Base-by-base conservation (phyloP, 2,329 filamentous ascomycete genomes). In the Trichoderma arundinaceum region DNA sequence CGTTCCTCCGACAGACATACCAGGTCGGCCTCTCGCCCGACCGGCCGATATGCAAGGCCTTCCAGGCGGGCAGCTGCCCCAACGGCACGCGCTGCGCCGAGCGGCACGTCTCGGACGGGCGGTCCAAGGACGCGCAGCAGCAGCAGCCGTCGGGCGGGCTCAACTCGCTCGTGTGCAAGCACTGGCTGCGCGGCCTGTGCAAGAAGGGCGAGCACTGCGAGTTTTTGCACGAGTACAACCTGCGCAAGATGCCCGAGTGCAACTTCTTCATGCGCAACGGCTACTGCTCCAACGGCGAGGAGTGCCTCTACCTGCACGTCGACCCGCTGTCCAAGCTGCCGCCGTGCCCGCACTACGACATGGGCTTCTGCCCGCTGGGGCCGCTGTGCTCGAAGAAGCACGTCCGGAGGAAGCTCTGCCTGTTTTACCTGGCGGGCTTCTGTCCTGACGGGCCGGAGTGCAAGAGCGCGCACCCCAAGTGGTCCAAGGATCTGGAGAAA, bases 181-280 rank as follows among this genome's bases (percentile, higher is more conserved):
- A 98, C 84, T 98, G 95, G 89, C 88, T 98, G 74, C 92, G 96
- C 70, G 94, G 94, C 0, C 87, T 99, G 19, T 99, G 95, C 84
- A 99, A 99, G 77, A 98, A 98, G 80, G 95, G 94, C 73, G 90
- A 97, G 75, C 88, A 89, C 71, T 99, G 95, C 88, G 95, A 99
- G 82, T 99, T 98, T 74, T 84, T 98, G 56, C 95, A 99, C 84
- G 95, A 98, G 80, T 99, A 97, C 83, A 98, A 99, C 80, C 86
- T 99, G 71, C 89, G 95, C 69, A 94, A 95, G 78, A 98, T 98
- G 92, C 94, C 95, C 69, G 95, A 98, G 81, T 99, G 95, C 81
- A 96, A 96, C 75, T 96, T 97, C 79, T 98, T 94, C 80, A 89
- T 93, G 66, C 87, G 93, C 68, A 96, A 95, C 75, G 92, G 92